These are phyloP conservation scores for Lasiodiplodia theobromae DNA, from an alignment of 2,329 filamentous ascomycete species.

Conservation along the genomic window DNA sequence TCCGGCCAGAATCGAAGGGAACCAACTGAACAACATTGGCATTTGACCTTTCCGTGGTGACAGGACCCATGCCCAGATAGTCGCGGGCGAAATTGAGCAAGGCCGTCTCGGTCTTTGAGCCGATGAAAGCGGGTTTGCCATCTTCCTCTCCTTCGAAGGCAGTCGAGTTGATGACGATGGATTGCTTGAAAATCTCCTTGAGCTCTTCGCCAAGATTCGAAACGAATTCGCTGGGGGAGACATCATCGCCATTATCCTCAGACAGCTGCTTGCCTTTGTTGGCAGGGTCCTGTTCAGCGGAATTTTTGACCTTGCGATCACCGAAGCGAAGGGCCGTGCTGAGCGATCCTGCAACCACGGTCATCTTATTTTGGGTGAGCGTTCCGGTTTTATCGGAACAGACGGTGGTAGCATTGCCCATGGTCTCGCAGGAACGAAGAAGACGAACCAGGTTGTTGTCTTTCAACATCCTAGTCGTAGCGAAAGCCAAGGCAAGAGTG, in stretches of 20 bases:
- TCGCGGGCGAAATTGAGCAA: conserved; percentile 73
- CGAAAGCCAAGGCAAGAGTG: conserved; percentile 71
- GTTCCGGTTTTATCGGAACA: conserved; percentile 66
- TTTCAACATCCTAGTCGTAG: conserved; percentile 71
- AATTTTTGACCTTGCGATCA: conserved; percentile 47
- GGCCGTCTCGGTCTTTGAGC: conserved; percentile 80
- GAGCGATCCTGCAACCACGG: conserved; percentile 74
- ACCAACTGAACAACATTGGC: conserved; percentile 64
- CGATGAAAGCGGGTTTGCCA: conserved; percentile 68
- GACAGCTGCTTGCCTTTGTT: conserved; percentile 45
- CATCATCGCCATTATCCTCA: conserved; percentile 53
- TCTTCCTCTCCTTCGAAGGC: conserved; percentile 69
- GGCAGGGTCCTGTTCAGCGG: conserved; percentile 37
- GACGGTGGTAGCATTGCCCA: conserved; percentile 76
- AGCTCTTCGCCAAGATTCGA: conserved; percentile 59
- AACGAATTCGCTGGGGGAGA: conserved; percentile 63
- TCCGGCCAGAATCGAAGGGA: conserved; percentile 69
- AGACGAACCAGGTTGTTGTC: conserved; percentile 75
- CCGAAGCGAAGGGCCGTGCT: conserved; percentile 66
- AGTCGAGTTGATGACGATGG: conserved; percentile 52
- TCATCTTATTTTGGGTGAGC: conserved; percentile 63
- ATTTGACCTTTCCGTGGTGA: conserved; percentile 69
- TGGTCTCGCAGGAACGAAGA: conserved; percentile 72
- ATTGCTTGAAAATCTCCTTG: conserved; percentile 66
- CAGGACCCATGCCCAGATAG: conserved; percentile 68